A percentile compares a stretch with the other conserved stretches of the same genome.
phyloP scores from a whole-genome alignment of 2,329 filamentous ascomycete species.

The Clarireedia homoeocarpa region DNA sequence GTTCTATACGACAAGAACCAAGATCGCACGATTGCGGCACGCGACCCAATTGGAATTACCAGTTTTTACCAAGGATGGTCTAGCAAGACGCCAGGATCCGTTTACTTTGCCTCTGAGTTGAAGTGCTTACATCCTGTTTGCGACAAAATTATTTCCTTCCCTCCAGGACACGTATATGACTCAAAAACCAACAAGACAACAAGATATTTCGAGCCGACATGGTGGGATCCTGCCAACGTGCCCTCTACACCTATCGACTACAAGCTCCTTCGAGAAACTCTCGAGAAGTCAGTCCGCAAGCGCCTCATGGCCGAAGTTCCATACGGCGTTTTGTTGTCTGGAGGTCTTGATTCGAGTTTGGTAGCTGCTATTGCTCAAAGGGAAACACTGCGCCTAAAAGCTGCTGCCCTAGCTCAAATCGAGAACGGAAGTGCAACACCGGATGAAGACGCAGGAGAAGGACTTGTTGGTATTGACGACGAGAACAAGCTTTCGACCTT shows the following conservation, averaged over 20 bases:
- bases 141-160: slow-evolving; percentile 91
- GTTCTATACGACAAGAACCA: slow-evolving; percentile 94
- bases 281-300: slow-evolving; percentile 91
- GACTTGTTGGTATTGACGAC: slow-evolving; percentile 90
- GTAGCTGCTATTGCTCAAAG: slow-evolving; percentile 93
- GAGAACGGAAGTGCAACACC: slow-evolving; percentile 37
- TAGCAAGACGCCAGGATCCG: slow-evolving; percentile 70
- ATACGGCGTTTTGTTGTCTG: slow-evolving; percentile 91
- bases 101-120: slow-evolving; percentile 95
- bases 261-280: slow-evolving; percentile 68
- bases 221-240: slow-evolving; percentile 78
- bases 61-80: slow-evolving; percentile 95
- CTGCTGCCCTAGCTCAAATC: slow-evolving; percentile 45
- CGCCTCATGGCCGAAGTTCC: slow-evolving; percentile 98
- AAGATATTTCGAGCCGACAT: slow-evolving; percentile 84
- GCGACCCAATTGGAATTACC: slow-evolving; percentile 94
- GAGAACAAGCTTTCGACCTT: slow-evolving; percentile 82
- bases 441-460: slow-evolving; percentile 54
- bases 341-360: slow-evolving; percentile 90
- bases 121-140: slow-evolving; percentile 91
- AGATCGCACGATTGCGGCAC: slow-evolving; percentile 85
- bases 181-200: slow-evolving; percentile 80
- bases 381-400: slow-evolving; percentile 73
- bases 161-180: slow-evolving; percentile 92
- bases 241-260: slow-evolving; percentile 77